Evolutionary conservation across 140 eudicot species (phyloP).

Genomic region (Bidens hawaiensis): DNA sequence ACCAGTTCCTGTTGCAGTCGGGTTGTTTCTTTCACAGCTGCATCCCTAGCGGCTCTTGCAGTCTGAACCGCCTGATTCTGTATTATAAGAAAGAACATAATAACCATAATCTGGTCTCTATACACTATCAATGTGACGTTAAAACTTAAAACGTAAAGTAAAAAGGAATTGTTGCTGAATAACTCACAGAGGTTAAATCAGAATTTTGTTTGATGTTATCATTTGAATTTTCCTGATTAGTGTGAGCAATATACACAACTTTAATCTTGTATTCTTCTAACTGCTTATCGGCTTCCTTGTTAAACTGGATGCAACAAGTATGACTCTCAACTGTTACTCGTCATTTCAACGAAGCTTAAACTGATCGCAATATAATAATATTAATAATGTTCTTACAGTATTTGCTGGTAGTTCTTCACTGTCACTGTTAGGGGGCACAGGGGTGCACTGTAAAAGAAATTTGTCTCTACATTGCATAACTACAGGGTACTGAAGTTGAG

Average conservation of each 20-base stretch:
- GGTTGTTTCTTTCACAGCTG: slow-evolving; percentile 60
- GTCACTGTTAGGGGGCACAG: slow-evolving; percentile 45
- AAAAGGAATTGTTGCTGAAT: neutral
- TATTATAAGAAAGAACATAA: slow-evolving; percentile 2
- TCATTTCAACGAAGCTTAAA: slow-evolving; percentile 3
- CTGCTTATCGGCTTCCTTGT: slow-evolving; percentile 61
- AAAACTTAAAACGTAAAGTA: no score
- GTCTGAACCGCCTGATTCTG: slow-evolving; percentile 55
- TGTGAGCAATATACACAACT: slow-evolving; percentile 54
- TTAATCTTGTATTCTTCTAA: slow-evolving; percentile 78
- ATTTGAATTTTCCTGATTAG: slow-evolving; percentile 32
- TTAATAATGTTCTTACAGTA: slow-evolving; percentile 39
- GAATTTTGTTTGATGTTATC: slow-evolving; percentile 29
- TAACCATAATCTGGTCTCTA: neutral
- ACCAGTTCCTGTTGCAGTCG: slow-evolving; percentile 80
- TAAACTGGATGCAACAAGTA: slow-evolving; percentile 46
- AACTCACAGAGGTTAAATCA: slow-evolving; percentile 49
- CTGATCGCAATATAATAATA: neutral
- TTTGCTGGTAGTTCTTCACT: slow-evolving; percentile 63
- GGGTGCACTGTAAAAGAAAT: slow-evolving; percentile 67
- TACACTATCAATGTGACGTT: no score
- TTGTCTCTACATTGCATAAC: slow-evolving; percentile 86
- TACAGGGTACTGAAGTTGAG: slow-evolving; percentile 65
- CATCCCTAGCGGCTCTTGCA: slow-evolving; percentile 67
- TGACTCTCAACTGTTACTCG: neutral